Conservation (phyloP, 2,329 filamentous ascomycete genomes). For the Apiospora aurea region DNA sequence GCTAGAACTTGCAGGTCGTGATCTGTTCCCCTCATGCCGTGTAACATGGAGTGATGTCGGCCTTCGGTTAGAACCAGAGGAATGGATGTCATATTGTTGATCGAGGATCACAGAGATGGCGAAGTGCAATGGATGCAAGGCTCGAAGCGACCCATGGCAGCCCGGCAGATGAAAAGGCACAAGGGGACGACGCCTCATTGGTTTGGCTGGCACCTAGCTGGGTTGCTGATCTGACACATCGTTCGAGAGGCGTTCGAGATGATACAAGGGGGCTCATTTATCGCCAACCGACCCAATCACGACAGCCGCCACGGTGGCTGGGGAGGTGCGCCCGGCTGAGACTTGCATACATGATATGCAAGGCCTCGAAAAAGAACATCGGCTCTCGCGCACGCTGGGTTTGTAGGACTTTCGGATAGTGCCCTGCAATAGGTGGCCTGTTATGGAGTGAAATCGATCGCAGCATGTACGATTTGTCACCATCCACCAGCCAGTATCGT, state of each 20-base stretch:
- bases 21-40: background rate
- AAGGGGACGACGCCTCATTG: background rate
- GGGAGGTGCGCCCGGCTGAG: background rate
- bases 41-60: background rate
- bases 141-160: background rate
- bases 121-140: conserved; percentile 2
- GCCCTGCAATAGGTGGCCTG: conserved; percentile 11
- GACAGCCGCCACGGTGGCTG: background rate
- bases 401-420: conserved; percentile 1
- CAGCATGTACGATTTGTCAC: background rate
- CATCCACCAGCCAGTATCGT: background rate
- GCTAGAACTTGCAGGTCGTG: background rate
- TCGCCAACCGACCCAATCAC: conserved; percentile 15
- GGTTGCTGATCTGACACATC: conserved; percentile 17
- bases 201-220: background rate
- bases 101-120: background rate
- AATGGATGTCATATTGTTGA: background rate
- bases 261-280: background rate
- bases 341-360: conserved; percentile 2
- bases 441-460: background rate
- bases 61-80: background rate
- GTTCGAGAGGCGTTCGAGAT: conserved; percentile 14
- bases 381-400: background rate
- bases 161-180: background rate
- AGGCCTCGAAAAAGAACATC: background rate